Evolutionary conservation across 805 yeast species (phyloP), one percentile per base, ranked within the genome.

Genomic region (Saturnispora galanensis): DNA sequence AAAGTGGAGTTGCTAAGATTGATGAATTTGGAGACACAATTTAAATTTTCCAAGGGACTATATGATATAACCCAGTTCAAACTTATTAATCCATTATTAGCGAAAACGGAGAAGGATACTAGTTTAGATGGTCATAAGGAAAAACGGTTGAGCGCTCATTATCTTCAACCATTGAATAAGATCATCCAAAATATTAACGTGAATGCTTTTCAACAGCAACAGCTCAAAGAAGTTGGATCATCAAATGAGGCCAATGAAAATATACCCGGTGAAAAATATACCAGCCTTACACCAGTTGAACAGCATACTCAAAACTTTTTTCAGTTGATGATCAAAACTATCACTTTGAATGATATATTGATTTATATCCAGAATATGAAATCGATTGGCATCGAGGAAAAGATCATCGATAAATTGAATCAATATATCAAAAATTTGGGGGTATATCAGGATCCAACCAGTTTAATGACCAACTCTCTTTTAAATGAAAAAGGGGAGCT

Each of bases 321-420:
- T 48, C 35, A 36, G 4, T 47, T 45, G 4, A 42, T 58, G 36
- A 45, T 58, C 7, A 48, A 38, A 5, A 44, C 34, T 26, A 51
- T 62, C 1, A 56, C 64, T 2, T 42, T 55, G 16, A 47, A 56
- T 3, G 67, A 66, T 42, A 62, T 71, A 31, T 43, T 58, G 3
- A 37, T 51, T 1, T 76, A 73, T 49, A 58, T 76, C 10, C 44
- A 52, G 1, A 58, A 56, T n/a, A 54, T 76, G 28, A 55, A 63
- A 31, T 37, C 50, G 1, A 50, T 53, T 1, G 53, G 57, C 0
- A 52, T 66, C n/a, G 59, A 65, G 12, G 31, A 52, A 2, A 67
- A 65, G 4, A 54, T 66, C 0, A 52, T 67, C n/a, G 52, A 54
- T 1, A 57, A 68, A 8, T 53, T 76, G 13, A 51, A 58, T 28